These are phyloP conservation scores for Chaetomium cochliodes DNA, from an alignment of 495 filamentous ascomycete genomes.

Conservation along the genomic window DNA sequence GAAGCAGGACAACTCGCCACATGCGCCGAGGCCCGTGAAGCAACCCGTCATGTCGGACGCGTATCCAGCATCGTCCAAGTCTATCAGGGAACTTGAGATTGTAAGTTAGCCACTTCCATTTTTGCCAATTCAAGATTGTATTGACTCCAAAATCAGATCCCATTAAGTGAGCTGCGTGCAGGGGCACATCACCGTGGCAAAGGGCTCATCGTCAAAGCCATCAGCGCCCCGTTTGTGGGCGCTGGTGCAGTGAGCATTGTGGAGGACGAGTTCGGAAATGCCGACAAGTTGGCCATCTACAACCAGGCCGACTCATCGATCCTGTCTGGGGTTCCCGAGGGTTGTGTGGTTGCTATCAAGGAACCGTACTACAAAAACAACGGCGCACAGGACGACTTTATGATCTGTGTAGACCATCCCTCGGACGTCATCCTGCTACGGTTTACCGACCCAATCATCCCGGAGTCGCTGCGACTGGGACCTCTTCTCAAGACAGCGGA, in stretches of 20 bases:
- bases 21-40: conserved; percentile 37
- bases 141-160: conserved; percentile 22
- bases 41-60: conserved; percentile 35
- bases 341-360: conserved; percentile 48
- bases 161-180: conserved; percentile 39
- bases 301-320: conserved; percentile 43
- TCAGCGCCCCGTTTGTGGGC: conserved; percentile 42
- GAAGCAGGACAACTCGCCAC: conserved; percentile 31
- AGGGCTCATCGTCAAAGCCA: conserved; percentile 45
- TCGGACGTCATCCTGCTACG: conserved; percentile 43
- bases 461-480: conserved; percentile 31
- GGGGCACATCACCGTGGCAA: conserved; percentile 54
- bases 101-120: conserved; percentile 12
- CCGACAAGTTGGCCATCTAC: conserved; percentile 49
- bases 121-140: neutral
- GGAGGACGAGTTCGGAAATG: conserved; percentile 52
- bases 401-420: conserved; percentile 55
- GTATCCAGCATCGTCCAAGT: conserved; percentile 37
- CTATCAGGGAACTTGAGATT: conserved; percentile 38
- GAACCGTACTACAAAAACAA: conserved; percentile 53
- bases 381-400: conserved; percentile 40
- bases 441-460: conserved; percentile 31
- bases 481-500: conserved; percentile 34
- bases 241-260: conserved; percentile 48
- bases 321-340: conserved; percentile 33